These are phyloP conservation scores for Beauveria sp. DNA, from an alignment of 2,329 filamentous ascomycete species.

Conservation along the genomic window DNA sequence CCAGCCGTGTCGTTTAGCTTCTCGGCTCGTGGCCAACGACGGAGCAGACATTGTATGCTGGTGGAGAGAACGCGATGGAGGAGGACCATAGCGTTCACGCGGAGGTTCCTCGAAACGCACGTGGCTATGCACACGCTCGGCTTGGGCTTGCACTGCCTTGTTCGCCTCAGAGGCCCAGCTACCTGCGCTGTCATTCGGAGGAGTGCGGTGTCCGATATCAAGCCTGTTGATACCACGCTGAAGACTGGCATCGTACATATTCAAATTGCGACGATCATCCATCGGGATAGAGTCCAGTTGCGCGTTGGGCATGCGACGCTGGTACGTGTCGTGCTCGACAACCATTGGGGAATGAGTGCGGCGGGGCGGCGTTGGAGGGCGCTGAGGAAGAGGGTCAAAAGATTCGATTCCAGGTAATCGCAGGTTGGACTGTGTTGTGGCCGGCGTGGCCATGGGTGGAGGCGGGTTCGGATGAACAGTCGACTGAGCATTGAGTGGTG, in stretches of 20 bases:
- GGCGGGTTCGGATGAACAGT: conserved; percentile 48
- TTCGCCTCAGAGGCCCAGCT: conserved; percentile 51
- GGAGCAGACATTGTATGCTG: conserved; percentile 56
- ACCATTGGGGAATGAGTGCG: conserved; percentile 70
- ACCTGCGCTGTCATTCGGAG: conserved; percentile 44
- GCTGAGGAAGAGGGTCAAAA: conserved; percentile 68
- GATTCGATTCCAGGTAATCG: conserved; percentile 86
- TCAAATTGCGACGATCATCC: conserved; percentile 43
- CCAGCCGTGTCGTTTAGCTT: conserved; percentile 63
- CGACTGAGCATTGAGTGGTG: conserved; percentile 65
- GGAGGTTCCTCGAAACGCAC: conserved; percentile 47
- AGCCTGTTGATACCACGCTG: conserved; percentile 60
- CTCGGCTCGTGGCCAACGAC: conserved; percentile 46
- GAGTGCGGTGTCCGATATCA: conserved; percentile 49
- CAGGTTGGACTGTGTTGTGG: conserved; percentile 49
- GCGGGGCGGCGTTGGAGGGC: conserved; percentile 53
- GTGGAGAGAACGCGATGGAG: conserved; percentile 31
- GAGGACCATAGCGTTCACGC: conserved; percentile 23
- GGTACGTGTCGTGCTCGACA: conserved; percentile 47
- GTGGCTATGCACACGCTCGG: conserved; percentile 39
- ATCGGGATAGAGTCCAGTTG: conserved; percentile 23
- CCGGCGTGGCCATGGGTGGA: conserved; percentile 38
- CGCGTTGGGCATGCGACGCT: conserved; percentile 24
- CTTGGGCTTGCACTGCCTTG: conserved; percentile 46
- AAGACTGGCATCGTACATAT: conserved; percentile 57